Percentiles rank a stretch among this genome's conserved stretches.
phyloP scores from a whole-genome alignment of 306 rosid genomes.

The Cucurbita argyrosperma region DNA sequence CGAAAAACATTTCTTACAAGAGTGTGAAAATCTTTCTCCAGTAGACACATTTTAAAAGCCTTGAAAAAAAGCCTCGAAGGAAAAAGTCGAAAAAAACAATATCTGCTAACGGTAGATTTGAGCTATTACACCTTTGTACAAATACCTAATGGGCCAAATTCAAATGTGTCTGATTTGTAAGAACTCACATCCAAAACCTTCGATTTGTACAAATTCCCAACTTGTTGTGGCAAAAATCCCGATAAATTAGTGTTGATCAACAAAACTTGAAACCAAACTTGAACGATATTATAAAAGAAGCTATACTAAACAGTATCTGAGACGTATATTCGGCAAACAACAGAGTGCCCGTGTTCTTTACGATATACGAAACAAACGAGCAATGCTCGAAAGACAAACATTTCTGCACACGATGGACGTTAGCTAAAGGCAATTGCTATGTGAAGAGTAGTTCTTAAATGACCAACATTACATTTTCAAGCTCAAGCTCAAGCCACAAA shows the following conservation, averaged over 20 bases:
- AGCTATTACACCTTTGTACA: too few species aligned
- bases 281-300: neutral
- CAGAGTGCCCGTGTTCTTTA: neutral
- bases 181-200: conserved; percentile 66
- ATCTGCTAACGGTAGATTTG: too few species aligned
- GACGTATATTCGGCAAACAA: neutral
- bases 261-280: conserved; percentile 14
- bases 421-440: neutral
- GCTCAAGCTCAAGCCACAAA: neutral
- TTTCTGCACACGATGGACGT: neutral
- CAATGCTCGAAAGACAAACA: neutral
- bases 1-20: too few species aligned
- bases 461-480: neutral
- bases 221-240: conserved; percentile 76
- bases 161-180: conserved; percentile 24
- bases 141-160: conserved; percentile 32
- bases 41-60: too few species aligned
- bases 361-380: neutral
- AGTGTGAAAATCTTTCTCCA: too few species aligned
- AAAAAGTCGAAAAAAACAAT: too few species aligned
- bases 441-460: neutral
- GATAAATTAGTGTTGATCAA: conserved; percentile 49
- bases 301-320: neutral
- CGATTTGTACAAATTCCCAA: conserved; percentile 73
- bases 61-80: too few species aligned